These are phyloP conservation scores for Sarocladiaceae sp. DNA, from an alignment of 2,329 filamentous ascomycete genomes.

Conservation along the genomic window DNA sequence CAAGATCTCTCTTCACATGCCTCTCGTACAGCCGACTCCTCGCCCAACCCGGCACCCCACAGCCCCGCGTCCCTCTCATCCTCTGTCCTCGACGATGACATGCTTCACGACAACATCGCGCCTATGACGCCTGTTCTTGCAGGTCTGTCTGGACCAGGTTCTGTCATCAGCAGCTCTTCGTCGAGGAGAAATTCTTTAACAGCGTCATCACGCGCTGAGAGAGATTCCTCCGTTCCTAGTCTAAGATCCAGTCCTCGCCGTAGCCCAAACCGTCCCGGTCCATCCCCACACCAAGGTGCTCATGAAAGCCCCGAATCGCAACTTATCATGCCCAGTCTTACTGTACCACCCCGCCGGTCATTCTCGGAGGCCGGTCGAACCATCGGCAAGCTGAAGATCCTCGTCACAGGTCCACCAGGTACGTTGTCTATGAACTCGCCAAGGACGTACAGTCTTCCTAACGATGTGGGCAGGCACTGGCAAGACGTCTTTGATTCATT, in stretches of 20 bases:
- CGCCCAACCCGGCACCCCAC: conserved; percentile 7
- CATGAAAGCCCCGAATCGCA: conserved; percentile 46
- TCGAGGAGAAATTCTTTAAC: conserved; percentile 47
- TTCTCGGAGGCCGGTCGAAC: conserved; percentile 83
- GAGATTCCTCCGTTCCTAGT: not conserved
- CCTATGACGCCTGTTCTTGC: conserved; percentile 21
- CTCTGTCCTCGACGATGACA: conserved; percentile 9
- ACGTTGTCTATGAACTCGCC: conserved; percentile 14
- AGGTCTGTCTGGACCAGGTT: conserved; percentile 21
- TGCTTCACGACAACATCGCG: conserved; percentile 16
- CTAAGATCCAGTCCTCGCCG: conserved; percentile 11
- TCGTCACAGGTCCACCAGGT: conserved; percentile 77
- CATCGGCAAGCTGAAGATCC: conserved; percentile 81
- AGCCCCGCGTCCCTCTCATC: conserved; percentile 13
- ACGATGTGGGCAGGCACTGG: conserved; percentile 57
- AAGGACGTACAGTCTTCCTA: not conserved
- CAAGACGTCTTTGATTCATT: conserved; percentile 84
- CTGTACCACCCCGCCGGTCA: conserved; percentile 79
- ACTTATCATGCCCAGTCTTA: conserved; percentile 95
- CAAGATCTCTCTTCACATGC: conserved; percentile 7
- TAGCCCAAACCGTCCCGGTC: conserved; percentile 10
- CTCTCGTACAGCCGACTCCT: conserved; percentile 7
- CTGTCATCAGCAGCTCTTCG: conserved; percentile 39
- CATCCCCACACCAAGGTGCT: conserved; percentile 14
- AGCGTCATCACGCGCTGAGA: conserved; percentile 27